Conservation (phyloP, 1,284 basidiomycete genomes). For the Moesziomyces aphidis region DNA sequence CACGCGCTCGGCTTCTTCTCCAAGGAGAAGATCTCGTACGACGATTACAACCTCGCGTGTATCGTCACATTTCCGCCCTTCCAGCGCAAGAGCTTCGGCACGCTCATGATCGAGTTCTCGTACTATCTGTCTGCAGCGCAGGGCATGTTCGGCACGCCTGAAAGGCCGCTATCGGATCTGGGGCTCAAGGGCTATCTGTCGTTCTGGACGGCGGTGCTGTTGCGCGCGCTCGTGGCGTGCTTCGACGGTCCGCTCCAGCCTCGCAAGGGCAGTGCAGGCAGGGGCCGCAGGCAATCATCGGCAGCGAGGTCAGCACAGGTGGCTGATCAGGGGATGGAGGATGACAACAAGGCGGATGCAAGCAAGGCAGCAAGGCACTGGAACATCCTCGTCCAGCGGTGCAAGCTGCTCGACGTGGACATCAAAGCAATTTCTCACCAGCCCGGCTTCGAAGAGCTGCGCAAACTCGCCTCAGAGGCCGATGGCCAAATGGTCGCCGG, state of each 20-base stretch:
- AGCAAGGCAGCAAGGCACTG: conserved; percentile 14
- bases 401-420: conserved; percentile 26
- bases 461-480: conserved; percentile 18
- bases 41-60: conserved; percentile 96
- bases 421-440: conserved; percentile 32
- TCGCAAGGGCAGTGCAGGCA: background rate
- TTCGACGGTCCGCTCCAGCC: conserved; percentile 46
- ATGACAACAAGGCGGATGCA: background rate
- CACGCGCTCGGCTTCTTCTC: conserved; percentile 95
- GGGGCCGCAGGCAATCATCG: conserved; percentile 11
- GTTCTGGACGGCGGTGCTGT: conserved; percentile 87
- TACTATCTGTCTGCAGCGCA: conserved; percentile 86
- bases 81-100: conserved; percentile 89
- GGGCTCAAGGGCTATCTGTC: conserved; percentile 90
- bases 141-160: conserved; percentile 88
- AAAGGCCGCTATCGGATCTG: conserved; percentile 92
- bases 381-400: conserved; percentile 29
- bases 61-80: conserved; percentile 95
- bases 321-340: background rate
- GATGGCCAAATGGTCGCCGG: conserved; percentile 18
- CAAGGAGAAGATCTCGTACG: conserved; percentile 95
- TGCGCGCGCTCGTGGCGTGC: conserved; percentile 80
- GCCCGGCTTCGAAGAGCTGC: conserved; percentile 23
- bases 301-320: conserved; percentile 1
- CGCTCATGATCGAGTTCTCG: conserved; percentile 97